Percentiles rank a stretch among this genome's conserved stretches.
These are phyloP conservation scores for Eucommia ulmoides DNA, from an alignment of 257 asterid species.

Conservation along the genomic window DNA sequence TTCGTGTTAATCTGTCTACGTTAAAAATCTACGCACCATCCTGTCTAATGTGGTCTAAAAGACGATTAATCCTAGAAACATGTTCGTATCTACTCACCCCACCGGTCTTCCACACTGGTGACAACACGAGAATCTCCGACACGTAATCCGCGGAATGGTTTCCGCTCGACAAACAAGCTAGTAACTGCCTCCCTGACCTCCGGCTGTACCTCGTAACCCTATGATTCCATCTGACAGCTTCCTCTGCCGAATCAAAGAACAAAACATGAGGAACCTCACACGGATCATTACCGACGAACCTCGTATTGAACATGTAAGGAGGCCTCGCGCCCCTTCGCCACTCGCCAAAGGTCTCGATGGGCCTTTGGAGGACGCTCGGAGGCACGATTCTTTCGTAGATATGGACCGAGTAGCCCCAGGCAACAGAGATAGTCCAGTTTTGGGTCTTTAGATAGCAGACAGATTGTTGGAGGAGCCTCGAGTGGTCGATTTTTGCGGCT, in stretches of 20 bases:
- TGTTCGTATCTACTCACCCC: constrained; percentile 10
- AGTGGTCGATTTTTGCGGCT: constrained; percentile 22
- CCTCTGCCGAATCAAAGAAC: constrained; percentile 16
- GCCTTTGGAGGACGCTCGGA: not conserved
- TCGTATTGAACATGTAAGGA: constrained; percentile 22
- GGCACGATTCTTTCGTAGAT: constrained; percentile 13
- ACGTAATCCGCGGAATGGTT: constrained; percentile 13
- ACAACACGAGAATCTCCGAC: constrained; percentile 13
- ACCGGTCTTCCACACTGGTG: constrained; percentile 12
- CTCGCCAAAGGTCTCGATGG: not conserved
- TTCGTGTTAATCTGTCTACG: too few species aligned
- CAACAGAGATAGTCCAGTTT: constrained; percentile 31
- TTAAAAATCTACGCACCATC: not conserved
- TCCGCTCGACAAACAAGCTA: constrained; percentile 3
- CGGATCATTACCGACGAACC: constrained; percentile 16
- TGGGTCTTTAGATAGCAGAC: constrained; percentile 23
- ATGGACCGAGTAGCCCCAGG: constrained; percentile 46
- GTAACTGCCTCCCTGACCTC: constrained; percentile 1
- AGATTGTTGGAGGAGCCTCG: constrained; percentile 31
- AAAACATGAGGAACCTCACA: constrained; percentile 20
- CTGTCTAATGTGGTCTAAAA: not conserved
- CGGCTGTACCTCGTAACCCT: constrained; percentile 12
- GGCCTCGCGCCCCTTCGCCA: constrained; percentile 7
- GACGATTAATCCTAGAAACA: not conserved
- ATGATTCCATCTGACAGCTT: not conserved